Conservation (phyloP, 768 basidiomycete genomes). For the Stropharia rugosoannulata region DNA sequence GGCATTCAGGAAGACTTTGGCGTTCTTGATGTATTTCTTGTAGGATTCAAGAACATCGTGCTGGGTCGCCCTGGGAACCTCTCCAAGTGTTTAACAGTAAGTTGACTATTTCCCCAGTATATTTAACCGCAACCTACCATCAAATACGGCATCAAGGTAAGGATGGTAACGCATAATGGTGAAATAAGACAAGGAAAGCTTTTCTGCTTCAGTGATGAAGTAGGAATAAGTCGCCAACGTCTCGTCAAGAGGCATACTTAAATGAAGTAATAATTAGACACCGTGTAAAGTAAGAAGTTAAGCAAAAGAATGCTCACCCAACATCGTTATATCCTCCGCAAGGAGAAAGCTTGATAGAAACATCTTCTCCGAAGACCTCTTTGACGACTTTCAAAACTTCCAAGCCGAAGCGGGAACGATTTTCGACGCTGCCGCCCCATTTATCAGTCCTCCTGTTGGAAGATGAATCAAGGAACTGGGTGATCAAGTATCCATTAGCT, state of each 20-base stretch:
- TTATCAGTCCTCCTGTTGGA: constrained; percentile 52
- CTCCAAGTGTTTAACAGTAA: background rate
- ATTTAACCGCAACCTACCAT: constrained; percentile 23
- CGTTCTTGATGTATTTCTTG: constrained; percentile 31
- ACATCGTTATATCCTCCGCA: constrained; percentile 45
- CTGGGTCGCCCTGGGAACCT: constrained; percentile 35
- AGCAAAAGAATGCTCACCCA: constrained; percentile 24
- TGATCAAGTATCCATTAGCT: constrained; percentile 41
- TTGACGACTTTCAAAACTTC: constrained; percentile 45
- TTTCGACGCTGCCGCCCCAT: constrained; percentile 61
- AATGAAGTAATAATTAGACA: background rate
- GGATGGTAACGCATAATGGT: constrained; percentile 26
- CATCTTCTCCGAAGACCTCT: constrained; percentile 43
- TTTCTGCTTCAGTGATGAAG: constrained; percentile 40
- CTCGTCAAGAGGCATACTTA: constrained; percentile 44
- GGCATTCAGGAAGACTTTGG: constrained; percentile 37
- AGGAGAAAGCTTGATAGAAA: constrained; percentile 45
- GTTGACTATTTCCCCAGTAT: background rate
- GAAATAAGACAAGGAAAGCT: constrained; percentile 35
- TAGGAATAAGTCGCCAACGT: constrained; percentile 42
- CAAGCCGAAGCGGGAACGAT: constrained; percentile 52
- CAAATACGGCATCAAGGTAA: constrained; percentile 21
- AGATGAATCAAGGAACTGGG: constrained; percentile 49
- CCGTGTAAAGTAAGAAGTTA: background rate
- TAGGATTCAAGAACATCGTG: constrained; percentile 43